These are phyloP conservation scores for Cyberlindnera sargentensis DNA, from an alignment of 805 yeast genomes.

Conservation along the genomic window DNA sequence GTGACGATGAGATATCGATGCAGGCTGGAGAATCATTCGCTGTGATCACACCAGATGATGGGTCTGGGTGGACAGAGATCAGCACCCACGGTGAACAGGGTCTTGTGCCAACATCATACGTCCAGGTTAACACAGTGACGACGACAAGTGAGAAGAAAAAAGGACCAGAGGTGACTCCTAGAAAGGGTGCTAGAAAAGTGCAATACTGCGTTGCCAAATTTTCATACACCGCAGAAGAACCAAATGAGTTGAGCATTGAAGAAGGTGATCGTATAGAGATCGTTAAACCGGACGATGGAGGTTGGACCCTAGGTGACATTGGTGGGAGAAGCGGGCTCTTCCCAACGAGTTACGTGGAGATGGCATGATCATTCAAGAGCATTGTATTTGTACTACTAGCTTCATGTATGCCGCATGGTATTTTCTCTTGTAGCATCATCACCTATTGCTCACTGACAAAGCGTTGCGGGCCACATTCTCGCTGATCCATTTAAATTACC, in stretches of 20 bases:
- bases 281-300: conserved; percentile 69
- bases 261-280: conserved; percentile 73
- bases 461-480: too few species aligned
- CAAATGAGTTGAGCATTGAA: conserved; percentile 64
- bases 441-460: too few species aligned
- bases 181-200: conserved; percentile 13
- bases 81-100: conserved; percentile 48
- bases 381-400: too few species aligned
- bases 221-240: conserved; percentile 39
- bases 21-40: conserved; percentile 52
- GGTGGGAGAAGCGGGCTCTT: conserved; percentile 60
- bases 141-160: conserved; percentile 5
- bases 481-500: too few species aligned
- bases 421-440: too few species aligned
- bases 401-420: too few species aligned
- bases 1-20: conserved; percentile 68
- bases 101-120: conserved; percentile 78
- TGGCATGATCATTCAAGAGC: conserved; percentile 1
- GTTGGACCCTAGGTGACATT: conserved; percentile 92
- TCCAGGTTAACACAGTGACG: conserved; percentile 36
- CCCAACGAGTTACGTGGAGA: conserved; percentile 61
- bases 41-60: conserved; percentile 67
- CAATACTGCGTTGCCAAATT: conserved; percentile 16
- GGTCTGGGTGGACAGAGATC: conserved; percentile 85
- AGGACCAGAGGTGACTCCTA: conserved; percentile 19